Base-by-base conservation (phyloP, 164 flowering plant genomes). In the Vitis amurensis region DNA sequence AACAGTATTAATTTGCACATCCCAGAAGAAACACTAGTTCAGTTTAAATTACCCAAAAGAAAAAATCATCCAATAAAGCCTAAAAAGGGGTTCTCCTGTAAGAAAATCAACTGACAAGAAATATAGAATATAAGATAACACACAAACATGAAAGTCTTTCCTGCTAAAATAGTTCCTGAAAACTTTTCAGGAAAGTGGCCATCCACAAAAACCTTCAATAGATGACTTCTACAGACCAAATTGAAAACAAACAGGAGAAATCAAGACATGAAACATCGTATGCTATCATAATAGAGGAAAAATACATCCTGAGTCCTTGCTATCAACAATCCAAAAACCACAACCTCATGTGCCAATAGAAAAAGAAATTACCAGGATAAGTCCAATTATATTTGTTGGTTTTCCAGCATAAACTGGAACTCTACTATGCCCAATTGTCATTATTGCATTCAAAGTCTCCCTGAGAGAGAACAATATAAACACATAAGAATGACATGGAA, bases 341-440 rank as follows among this genome's bases (percentile, higher is more conserved):
- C n/a, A 2, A 49, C 17, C 15, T 17, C 7, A 9, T 23, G 55
- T 16, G 27, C 27, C 27, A 60, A 15, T 48, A 62, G n/a, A 63
- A 63, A 59, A 55, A 8, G n/a, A 59, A 67, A 74, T 75, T 86
- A 91, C 97, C 88, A 94, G 84, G 67, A 92, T 74, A 66, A 92
- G 84, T 68, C 97, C 98, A 78, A 94, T 84, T 55, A 94, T 88
- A 62, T 92, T 90, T 30, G 71, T 74, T 31, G 91, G 84, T 61
- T 80, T 78, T 61, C 89, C 89, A 55, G 77, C 71, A 78, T 90
- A 92, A 62, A 94, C 88, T 30, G 98, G 98, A 77, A 94, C 91
- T 80, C 98, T 80, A 74, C 97, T 94, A 64, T 94, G 98, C 65
- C 98, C 97, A 77, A 72, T 81, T 66, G 96, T 77, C 89, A 91